Base-by-base conservation (phyloP, 441 rosid genomes). In the Populus trichocarpa region DNA sequence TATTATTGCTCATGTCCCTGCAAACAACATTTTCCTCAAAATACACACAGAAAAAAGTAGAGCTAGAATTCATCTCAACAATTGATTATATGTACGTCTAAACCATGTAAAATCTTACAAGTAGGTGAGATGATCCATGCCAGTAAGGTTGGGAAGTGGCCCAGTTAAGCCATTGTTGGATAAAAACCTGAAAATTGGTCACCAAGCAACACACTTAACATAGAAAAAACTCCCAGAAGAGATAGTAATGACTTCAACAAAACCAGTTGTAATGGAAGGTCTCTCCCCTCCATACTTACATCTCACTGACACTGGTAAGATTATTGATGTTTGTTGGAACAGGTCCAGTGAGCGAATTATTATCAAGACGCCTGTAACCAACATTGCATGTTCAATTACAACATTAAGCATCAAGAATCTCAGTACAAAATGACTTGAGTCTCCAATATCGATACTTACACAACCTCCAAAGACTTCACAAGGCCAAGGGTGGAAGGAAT, bases 1-100 rank as follows among this genome's bases (percentile, higher is more conserved):
- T 79, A 57, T 94, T 96, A 76, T 93, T 93, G 85, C 99, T 94
- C 77, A 93, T 40, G 81, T 90, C 98, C 87, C 99, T 96, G 89
- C 77, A 82, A n/a, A 61, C 14, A 63, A 28, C 20, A 46, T 50
- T 12, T 35, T 46, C 14, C 36, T 75, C 69, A 64, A 7, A n/a
- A 25, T 23, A 65, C 26, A 33, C 0, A 64, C 5, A 13, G 46
- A 77, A 16, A 42, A 71, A 8, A 4, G 28, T 22, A 53, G 25
- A 26, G 59, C 46, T 35, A 18, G 9, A 16, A 28, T 30, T 9
- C 28, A 1, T 61, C 28, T 61, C 66, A 61, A 16, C 28, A 42
- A 26, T 3, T 16, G 70, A 36, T 69, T 8, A 36, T 46, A 75
- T 13, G 76, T 20, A 26, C 30, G 23, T 9, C 26, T 67, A 63